phyloP scores from a whole-genome alignment of 768 basidiomycete species.

The Boletus bicolor region DNA sequence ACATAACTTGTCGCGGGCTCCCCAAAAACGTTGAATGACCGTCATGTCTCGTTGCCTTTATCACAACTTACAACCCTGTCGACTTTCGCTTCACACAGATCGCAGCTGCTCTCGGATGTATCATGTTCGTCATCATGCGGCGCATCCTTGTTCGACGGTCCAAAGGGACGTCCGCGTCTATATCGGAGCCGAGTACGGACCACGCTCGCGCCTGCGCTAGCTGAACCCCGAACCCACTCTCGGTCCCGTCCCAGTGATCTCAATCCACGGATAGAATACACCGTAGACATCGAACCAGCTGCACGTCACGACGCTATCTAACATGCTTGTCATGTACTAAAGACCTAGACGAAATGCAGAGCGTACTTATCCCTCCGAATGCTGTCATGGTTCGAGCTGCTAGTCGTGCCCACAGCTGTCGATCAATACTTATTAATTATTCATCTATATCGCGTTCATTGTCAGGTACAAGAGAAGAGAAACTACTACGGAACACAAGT shows the following conservation, averaged over 20 bases:
- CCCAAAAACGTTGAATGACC: no score
- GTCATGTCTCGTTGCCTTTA: no score
- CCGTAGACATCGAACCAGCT: no score
- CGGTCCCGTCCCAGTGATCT: no score
- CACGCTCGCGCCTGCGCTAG: no score
- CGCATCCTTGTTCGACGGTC: conserved; percentile 17
- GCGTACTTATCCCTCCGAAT: background rate
- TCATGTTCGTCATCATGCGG: conserved; percentile 27
- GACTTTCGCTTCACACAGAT: conserved; percentile 10
- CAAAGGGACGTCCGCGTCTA: background rate
- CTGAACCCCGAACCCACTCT: no score
- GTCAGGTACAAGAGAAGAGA: background rate
- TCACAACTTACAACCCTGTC: no score
- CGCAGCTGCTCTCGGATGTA: conserved; percentile 20
- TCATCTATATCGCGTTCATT: conserved; percentile 13
- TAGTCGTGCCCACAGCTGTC: background rate
- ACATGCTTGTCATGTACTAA: no score
- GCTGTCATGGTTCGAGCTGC: background rate
- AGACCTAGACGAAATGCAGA: background rate
- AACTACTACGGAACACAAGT: conserved; percentile 6
- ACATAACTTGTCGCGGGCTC: no score
- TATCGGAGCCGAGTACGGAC: background rate
- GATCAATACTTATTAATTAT: background rate
- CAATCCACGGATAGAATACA: no score
- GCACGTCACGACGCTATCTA: no score